Conservation (phyloP, 1,284 basidiomycete genomes). For the Ceratobasidium sp. region DNA sequence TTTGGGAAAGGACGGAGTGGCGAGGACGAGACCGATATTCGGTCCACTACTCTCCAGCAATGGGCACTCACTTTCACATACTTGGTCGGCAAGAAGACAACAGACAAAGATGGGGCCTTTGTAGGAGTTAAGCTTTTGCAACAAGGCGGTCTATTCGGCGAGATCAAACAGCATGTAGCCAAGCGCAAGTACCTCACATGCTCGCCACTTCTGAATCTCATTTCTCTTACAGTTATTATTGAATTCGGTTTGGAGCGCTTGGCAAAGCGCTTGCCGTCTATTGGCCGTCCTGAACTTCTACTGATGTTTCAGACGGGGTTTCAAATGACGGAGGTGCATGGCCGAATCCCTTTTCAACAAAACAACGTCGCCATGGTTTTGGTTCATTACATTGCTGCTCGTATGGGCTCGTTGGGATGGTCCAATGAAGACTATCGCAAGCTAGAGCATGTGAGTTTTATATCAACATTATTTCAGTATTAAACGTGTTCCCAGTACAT, state of each 20-base stretch:
- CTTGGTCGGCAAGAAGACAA: background rate
- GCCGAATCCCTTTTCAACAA: background rate
- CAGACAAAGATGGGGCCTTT: background rate
- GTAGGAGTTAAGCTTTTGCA: background rate
- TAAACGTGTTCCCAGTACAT: background rate
- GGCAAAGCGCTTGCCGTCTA: background rate
- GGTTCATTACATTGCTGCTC: background rate
- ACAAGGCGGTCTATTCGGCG: background rate
- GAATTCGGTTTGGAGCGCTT: background rate
- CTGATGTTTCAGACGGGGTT: background rate
- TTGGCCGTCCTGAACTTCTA: constrained; percentile 1
- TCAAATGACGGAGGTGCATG: background rate
- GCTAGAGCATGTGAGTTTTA: background rate
- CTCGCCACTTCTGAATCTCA: background rate
- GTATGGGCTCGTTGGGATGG: background rate
- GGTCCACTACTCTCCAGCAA: constrained; percentile 7
- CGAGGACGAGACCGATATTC: background rate
- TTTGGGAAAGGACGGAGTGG: constrained; percentile 1
- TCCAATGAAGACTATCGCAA: background rate
- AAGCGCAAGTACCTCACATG: background rate
- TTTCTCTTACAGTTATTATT: background rate
- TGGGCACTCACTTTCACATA: background rate
- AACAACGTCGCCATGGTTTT: background rate
- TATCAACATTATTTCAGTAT: background rate
- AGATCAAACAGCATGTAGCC: background rate